Percentiles rank a stretch among this genome's conserved stretches.
phyloP scores from a whole-genome alignment of 306 rosid genomes.

The Spatholobus suberectus region DNA sequence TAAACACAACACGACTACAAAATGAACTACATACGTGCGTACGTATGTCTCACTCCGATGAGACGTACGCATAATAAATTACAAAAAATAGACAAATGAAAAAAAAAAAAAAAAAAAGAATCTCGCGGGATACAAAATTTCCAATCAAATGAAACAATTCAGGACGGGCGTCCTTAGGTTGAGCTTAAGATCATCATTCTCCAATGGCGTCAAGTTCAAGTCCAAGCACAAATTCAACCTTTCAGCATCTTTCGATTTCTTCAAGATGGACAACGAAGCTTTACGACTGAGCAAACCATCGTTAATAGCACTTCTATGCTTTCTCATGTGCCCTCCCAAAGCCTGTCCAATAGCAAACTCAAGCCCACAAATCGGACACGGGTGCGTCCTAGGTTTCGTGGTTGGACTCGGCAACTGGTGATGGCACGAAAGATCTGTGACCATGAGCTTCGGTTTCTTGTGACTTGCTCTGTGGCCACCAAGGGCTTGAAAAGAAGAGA shows the following conservation, averaged over 20 bases:
- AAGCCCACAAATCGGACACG: slow-evolving; percentile 75
- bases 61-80: not conserved
- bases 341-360: slow-evolving; percentile 85
- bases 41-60: no score
- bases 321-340: slow-evolving; percentile 93
- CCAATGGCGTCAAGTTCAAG: slow-evolving; percentile 57
- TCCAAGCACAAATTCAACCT: slow-evolving; percentile 53
- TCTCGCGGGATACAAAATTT: not conserved
- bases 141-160: slow-evolving; percentile 26
- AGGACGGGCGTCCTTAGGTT: slow-evolving; percentile 44
- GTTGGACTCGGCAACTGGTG: not conserved
- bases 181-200: slow-evolving; percentile 55
- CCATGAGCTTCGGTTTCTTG: slow-evolving; percentile 60
- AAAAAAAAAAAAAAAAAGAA: not conserved
- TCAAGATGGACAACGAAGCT: slow-evolving; percentile 40
- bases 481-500: slow-evolving; percentile 80
- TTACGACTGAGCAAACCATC: not conserved
- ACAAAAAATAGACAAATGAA: not conserved
- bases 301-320: slow-evolving; percentile 53
- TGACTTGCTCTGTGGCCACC: slow-evolving; percentile 95
- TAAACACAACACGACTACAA: not conserved
- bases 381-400: slow-evolving; percentile 60
- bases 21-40: not conserved
- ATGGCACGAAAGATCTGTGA: not conserved
- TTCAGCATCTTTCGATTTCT: slow-evolving; percentile 43